phyloP scores from a whole-genome alignment of 2,329 filamentous ascomycete genomes.

The Geoglossum cookeanum region DNA sequence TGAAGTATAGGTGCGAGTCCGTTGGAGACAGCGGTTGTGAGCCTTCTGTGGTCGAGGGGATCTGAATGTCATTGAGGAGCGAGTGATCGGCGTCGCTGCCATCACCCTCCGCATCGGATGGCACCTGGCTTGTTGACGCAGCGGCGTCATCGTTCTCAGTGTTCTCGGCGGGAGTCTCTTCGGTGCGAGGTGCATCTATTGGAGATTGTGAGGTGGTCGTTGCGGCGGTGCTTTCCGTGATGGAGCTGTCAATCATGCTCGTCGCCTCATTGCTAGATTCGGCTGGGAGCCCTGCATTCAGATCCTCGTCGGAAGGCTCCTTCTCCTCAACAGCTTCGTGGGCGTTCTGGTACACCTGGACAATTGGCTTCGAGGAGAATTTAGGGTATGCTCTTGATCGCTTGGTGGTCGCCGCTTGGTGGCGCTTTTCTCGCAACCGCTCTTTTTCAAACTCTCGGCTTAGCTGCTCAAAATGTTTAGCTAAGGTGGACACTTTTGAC shows the following conservation, averaged over 20 bases:
- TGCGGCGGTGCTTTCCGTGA: conserved; percentile 11
- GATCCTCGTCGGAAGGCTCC: conserved; percentile 45
- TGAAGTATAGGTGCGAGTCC: conserved; percentile 36
- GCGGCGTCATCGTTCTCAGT: conserved; percentile 25
- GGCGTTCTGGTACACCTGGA: conserved; percentile 88
- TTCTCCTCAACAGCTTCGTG: conserved; percentile 79
- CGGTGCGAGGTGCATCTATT: conserved; percentile 16
- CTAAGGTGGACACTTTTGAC: conserved; percentile 73
- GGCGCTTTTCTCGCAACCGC: conserved; percentile 64
- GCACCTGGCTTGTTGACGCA: conserved; percentile 28
- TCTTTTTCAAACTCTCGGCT: conserved; percentile 95
- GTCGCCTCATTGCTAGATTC: conserved; percentile 13
- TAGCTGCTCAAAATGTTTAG: conserved; percentile 89
- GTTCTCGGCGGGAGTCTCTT: conserved; percentile 20
- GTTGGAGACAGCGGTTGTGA: conserved; percentile 31
- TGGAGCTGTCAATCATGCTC: conserved; percentile 14
- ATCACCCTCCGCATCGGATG: conserved; percentile 33
- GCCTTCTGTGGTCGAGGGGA: conserved; percentile 32
- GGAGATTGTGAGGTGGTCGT: conserved; percentile 19
- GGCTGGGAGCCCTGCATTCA: conserved; percentile 12
- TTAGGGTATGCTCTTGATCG: conserved; percentile 70
- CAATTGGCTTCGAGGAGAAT: conserved; percentile 83
- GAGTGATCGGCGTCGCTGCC: conserved; percentile 59
- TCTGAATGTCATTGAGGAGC: conserved; percentile 45
- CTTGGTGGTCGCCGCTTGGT: conserved; percentile 57